Base-by-base conservation (phyloP, 306 rosid genomes). In the Abrus pulchellus region DNA sequence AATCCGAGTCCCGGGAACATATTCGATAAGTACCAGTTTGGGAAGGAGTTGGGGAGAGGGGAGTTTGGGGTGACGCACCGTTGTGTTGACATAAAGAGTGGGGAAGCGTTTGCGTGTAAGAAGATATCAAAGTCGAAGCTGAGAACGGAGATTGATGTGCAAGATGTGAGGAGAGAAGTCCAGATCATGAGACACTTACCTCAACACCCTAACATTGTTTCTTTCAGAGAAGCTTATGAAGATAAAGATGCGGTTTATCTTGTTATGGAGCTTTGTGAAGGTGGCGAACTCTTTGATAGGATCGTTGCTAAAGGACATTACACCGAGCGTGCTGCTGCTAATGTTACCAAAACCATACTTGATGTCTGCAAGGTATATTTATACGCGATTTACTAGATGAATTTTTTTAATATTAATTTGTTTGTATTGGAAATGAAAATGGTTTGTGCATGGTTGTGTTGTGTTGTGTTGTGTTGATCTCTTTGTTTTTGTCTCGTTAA, bases 251-350 rank as follows among this genome's bases (percentile, higher is more conserved):
- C 97, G 1, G 92, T 93, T 30, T 95, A 95, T 80, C 90, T 95
- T 11, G 92, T 94, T 12, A 94, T 94, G 98, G 97, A 94, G 84
- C 87, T 92, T 2, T 94, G 98, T 44, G 88, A 88, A 79, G 99
- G 98, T 1, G 99, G 99, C 0, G 99, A 95, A 73, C 96, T 95
- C 14, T 95, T 95, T 44, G 99, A 95, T 83, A 73, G 92, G 78
- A 95, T 95, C 13, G 96, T 95, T 11, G 67, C 89, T 0, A 88
- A 86, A 59, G 99, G 98, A 2, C 99, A 91, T 85, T 95, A 95
- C 80, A 93, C 97, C 0, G 99, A 95, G 60, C 91, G 98, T 1
- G 95, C 97, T 4, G 99, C 99, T 3, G 98, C 97, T 4, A 81
- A 80, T 9, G 91, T 93, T 9, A 49, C 89, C 72, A 93, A 87